phyloP scores from a whole-genome alignment of 2,329 filamentous ascomycete genomes.

The Xylaria sp. region DNA sequence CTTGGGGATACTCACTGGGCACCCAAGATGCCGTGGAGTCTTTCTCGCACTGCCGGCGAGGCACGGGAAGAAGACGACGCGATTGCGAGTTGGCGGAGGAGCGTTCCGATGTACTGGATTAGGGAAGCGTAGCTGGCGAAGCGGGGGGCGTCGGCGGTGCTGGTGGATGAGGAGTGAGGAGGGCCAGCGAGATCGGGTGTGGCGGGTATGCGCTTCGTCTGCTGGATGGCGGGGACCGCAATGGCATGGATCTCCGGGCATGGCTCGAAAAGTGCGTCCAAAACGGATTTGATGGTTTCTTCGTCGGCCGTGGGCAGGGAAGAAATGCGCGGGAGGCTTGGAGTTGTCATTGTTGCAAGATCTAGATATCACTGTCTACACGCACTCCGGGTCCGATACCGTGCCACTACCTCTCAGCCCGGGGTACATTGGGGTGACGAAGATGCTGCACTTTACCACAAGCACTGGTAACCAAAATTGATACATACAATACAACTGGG shows the following conservation, averaged over 20 bases:
- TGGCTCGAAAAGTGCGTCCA: conserved; percentile 87
- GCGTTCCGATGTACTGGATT: conserved; percentile 67
- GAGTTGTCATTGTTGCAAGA: conserved; percentile 20
- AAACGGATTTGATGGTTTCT: conserved; percentile 58
- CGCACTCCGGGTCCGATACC: no score
- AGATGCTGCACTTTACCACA: no score
- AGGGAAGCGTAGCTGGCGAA: conserved; percentile 74
- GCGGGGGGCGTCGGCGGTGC: conserved; percentile 54
- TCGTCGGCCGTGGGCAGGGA: conserved; percentile 62
- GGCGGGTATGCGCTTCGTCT: conserved; percentile 47
- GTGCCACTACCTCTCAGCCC: no score
- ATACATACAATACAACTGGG: no score
- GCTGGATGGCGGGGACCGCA: conserved; percentile 68
- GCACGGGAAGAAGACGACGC: conserved; percentile 30
- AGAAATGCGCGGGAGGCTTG: conserved; percentile 61
- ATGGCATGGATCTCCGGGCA: conserved; percentile 75
- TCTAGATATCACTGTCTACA: no score
- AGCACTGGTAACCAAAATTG: no score
- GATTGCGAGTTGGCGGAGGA: conserved; percentile 63
- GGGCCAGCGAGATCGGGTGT: conserved; percentile 82
- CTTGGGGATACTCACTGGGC: no score
- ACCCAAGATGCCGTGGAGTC: conserved; percentile 74
- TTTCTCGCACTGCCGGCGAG: conserved; percentile 44
- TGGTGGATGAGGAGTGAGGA: conserved; percentile 58
- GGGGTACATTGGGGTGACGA: no score